Conservation (phyloP, 2,329 filamentous ascomycete genomes). For the Aspergillus udagawae region DNA sequence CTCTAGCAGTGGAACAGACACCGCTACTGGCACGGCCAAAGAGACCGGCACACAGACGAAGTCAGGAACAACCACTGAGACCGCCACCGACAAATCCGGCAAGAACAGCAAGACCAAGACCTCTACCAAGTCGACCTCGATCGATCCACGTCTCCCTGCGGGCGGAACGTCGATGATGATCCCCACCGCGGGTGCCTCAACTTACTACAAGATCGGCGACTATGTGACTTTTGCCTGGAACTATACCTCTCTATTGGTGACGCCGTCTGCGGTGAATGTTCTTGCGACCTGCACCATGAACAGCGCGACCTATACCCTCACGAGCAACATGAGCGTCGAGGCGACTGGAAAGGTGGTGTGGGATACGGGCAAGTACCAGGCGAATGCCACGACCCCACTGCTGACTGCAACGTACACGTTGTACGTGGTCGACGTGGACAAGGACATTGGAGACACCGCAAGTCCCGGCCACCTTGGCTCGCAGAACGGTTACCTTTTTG, state of each 20-base stretch:
- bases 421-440: slow-evolving; percentile 57
- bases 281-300: slow-evolving; percentile 59
- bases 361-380: slow-evolving; percentile 56
- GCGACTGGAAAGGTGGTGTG: slow-evolving; percentile 53
- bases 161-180: slow-evolving; percentile 62
- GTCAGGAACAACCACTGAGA: slow-evolving; percentile 10
- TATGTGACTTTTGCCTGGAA: slow-evolving; percentile 64
- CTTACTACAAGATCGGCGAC: slow-evolving; percentile 63
- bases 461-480: slow-evolving; percentile 53
- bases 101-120: slow-evolving; percentile 22
- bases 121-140: slow-evolving; percentile 37
- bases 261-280: slow-evolving; percentile 58
- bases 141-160: slow-evolving; percentile 52
- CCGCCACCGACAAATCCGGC: slow-evolving; percentile 15
- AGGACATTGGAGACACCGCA: slow-evolving; percentile 49
- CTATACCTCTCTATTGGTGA: slow-evolving; percentile 60
- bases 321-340: slow-evolving; percentile 54
- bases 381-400: slow-evolving; percentile 48
- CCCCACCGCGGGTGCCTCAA: slow-evolving; percentile 48
- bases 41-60: slow-evolving; percentile 10
- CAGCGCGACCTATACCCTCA: slow-evolving; percentile 58
- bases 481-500: slow-evolving; percentile 54
- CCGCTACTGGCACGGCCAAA: slow-evolving; percentile 11
- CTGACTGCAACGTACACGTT: slow-evolving; percentile 61
- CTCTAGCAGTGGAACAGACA: slow-evolving; percentile 13